Percentiles rank a stretch among this genome's conserved stretches.
Conservation (phyloP, 495 filamentous ascomycete species). For the Aeminium ludgeri region DNA sequence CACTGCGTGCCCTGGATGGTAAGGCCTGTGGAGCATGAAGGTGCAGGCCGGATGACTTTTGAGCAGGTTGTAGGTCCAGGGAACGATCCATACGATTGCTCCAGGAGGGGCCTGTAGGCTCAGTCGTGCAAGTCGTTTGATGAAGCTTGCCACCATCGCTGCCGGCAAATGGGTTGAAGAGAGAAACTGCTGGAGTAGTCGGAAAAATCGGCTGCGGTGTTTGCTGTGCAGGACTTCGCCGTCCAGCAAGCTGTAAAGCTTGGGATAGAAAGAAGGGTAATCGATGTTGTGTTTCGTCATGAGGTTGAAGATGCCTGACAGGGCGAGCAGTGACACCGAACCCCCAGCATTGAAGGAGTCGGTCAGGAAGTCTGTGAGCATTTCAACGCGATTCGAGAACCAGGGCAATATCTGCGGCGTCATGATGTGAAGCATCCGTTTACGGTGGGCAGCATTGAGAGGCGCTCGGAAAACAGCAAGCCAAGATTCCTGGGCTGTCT, state of each 20-base stretch:
- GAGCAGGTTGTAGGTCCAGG: slow-evolving; percentile 90
- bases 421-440: slow-evolving; percentile 57
- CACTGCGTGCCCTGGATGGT: slow-evolving; percentile 13
- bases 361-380: slow-evolving; percentile 94
- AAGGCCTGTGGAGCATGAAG: slow-evolving; percentile 81
- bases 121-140: slow-evolving; percentile 75
- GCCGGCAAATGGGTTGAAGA: slow-evolving; percentile 86
- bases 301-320: slow-evolving; percentile 89
- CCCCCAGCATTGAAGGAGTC: slow-evolving; percentile 81
- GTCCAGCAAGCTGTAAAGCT: slow-evolving; percentile 83
- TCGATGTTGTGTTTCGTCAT: slow-evolving; percentile 87
- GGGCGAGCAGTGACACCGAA: slow-evolving; percentile 65
- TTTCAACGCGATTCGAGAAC: slow-evolving; percentile 59
- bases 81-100: slow-evolving; percentile 73
- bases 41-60: slow-evolving; percentile 78
- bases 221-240: slow-evolving; percentile 76
- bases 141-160: slow-evolving; percentile 79
- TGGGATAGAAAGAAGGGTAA: slow-evolving; percentile 85
- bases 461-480: slow-evolving; percentile 53
- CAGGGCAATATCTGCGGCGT: slow-evolving; percentile 63
- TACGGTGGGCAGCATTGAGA: slow-evolving; percentile 55
- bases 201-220: slow-evolving; percentile 84
- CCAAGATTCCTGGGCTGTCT: slow-evolving; percentile 67
- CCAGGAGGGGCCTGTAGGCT: slow-evolving; percentile 70
- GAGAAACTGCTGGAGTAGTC: slow-evolving; percentile 80